phyloP scores from a whole-genome alignment of 441 rosid species.

The Erodium moschatum region DNA sequence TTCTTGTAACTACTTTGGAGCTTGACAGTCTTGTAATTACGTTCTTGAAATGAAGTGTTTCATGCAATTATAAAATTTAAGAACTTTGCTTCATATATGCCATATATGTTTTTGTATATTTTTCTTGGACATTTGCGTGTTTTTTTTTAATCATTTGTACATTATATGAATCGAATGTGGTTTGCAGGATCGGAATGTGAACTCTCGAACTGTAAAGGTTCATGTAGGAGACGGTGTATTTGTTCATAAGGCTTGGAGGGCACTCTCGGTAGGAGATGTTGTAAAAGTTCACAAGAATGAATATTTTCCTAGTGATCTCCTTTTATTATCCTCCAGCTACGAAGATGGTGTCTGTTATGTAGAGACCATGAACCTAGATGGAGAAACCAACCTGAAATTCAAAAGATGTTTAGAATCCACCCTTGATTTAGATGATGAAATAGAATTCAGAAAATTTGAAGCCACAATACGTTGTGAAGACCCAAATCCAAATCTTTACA shows the following conservation, averaged over 20 bases:
- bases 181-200: slow-evolving; percentile 69
- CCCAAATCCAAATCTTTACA: slow-evolving; percentile 81
- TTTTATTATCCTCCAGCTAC: slow-evolving; percentile 73
- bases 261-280: slow-evolving; percentile 74
- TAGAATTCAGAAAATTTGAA: slow-evolving; percentile 46
- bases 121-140: too few relatives aligned
- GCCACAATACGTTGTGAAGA: slow-evolving; percentile 82
- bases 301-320: slow-evolving; percentile 86
- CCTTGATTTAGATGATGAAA: slow-evolving; percentile 46
- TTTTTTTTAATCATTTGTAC: not conserved
- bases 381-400: slow-evolving; percentile 88
- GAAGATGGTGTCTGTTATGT: slow-evolving; percentile 92
- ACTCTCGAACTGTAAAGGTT: slow-evolving; percentile 55
- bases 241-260: slow-evolving; percentile 49
- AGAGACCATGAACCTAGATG: slow-evolving; percentile 91
- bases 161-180: slow-evolving; percentile 11
- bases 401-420: slow-evolving; percentile 71
- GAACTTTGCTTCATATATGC: not conserved
- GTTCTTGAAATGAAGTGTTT: slow-evolving; percentile 3
- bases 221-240: slow-evolving; percentile 61
- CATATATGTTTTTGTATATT: not conserved
- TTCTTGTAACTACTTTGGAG: slow-evolving; percentile 1
- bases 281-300: slow-evolving; percentile 81
- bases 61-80: not conserved
- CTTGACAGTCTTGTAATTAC: not conserved